Conservation (phyloP, 768 basidiomycete species). For the Lanmaoa pseudosensibilis region DNA sequence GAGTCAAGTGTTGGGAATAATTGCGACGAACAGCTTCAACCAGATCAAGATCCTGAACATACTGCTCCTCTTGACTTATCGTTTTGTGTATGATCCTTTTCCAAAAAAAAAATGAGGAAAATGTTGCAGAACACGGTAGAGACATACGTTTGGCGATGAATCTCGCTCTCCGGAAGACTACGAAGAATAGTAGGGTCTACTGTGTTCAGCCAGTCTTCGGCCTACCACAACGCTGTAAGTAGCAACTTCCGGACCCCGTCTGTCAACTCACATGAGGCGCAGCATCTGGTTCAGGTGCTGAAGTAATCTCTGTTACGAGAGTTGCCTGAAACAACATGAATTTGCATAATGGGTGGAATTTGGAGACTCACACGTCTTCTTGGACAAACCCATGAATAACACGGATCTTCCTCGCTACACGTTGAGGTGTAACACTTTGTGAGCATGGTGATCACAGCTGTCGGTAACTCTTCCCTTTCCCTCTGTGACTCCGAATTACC, state of each 20-base stretch:
- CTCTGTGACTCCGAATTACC: slow-evolving; percentile 58
- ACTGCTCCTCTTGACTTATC: slow-evolving; percentile 86
- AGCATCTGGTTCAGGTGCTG: slow-evolving; percentile 29
- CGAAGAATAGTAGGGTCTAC: slow-evolving; percentile 50
- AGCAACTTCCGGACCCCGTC: slow-evolving; percentile 22
- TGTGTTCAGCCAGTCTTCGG: slow-evolving; percentile 51
- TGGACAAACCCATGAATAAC: slow-evolving; percentile 84
- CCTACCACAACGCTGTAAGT: slow-evolving; percentile 23
- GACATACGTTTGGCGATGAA: slow-evolving; percentile 72
- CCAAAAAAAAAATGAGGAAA: neutral
- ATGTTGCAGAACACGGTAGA: neutral
- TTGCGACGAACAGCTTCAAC: slow-evolving; percentile 61
- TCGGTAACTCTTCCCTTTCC: slow-evolving; percentile 76
- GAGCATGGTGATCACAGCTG: slow-evolving; percentile 85
- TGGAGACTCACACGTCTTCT: slow-evolving; percentile 49
- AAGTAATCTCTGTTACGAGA: slow-evolving; percentile 21
- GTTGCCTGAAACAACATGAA: slow-evolving; percentile 26
- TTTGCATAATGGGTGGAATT: neutral
- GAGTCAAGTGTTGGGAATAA: slow-evolving; percentile 30
- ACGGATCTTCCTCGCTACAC: slow-evolving; percentile 76
- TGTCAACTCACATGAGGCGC: slow-evolving; percentile 32
- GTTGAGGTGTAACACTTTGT: slow-evolving; percentile 89
- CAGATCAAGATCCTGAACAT: slow-evolving; percentile 81
- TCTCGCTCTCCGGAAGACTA: slow-evolving; percentile 71
- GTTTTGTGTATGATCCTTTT: slow-evolving; percentile 77